phyloP scores from a whole-genome alignment of 306 rosid genomes.

The Senna siamea region DNA sequence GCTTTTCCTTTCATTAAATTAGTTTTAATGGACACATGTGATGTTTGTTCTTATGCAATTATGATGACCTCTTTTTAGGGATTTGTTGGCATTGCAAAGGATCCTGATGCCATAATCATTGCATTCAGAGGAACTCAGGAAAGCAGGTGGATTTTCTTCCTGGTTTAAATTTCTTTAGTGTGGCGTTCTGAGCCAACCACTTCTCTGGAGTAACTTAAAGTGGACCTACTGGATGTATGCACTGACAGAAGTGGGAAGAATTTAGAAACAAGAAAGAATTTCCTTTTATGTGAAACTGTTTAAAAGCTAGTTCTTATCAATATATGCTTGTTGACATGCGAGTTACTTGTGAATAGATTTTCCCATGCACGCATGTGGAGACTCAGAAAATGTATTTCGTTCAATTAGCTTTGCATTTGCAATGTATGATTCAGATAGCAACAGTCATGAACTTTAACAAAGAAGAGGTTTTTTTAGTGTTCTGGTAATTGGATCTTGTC shows the following conservation, averaged over 20 bases:
- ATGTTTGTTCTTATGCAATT: constrained; percentile 34
- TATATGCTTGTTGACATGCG: background rate
- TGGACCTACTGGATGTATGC: background rate
- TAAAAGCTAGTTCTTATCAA: background rate
- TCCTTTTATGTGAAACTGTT: constrained; percentile 14
- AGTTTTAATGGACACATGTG: background rate
- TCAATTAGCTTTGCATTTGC: constrained; percentile 4
- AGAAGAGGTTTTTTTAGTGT: too few species aligned
- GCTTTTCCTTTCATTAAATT: constrained; percentile 14
- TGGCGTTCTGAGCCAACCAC: constrained; percentile 5
- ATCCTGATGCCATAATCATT: constrained; percentile 79
- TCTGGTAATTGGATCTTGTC: background rate
- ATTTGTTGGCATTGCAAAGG: constrained; percentile 84
- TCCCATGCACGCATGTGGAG: constrained; percentile 13
- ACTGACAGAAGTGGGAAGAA: background rate
- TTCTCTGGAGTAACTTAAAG: background rate
- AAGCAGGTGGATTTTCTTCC: constrained; percentile 61
- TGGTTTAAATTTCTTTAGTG: constrained; percentile 6
- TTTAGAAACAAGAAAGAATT: constrained; percentile 27
- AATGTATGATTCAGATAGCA: constrained; percentile 12
- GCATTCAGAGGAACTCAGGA: constrained; percentile 98
- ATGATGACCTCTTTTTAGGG: constrained; percentile 53
- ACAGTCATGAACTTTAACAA: background rate
- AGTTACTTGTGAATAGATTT: constrained; percentile 25
- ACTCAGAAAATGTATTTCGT: constrained; percentile 14